phyloP scores from a whole-genome alignment of 2,329 filamentous ascomycete genomes.

The Phyllosticta citribraziliensis region DNA sequence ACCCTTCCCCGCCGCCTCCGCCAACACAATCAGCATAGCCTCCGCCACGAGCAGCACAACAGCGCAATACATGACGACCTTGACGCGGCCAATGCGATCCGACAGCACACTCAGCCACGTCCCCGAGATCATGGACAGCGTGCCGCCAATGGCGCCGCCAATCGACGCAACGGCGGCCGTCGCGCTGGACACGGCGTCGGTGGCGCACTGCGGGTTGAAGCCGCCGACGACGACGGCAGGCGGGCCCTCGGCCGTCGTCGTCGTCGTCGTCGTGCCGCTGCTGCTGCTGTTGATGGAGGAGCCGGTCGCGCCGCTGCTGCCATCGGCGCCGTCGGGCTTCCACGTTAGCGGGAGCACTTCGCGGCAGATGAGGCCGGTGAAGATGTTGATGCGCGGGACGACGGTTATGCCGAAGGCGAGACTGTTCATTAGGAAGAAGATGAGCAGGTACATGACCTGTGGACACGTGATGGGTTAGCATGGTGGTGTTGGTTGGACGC shows the following conservation, averaged over 20 bases:
- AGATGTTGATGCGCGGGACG: constrained; percentile 13
- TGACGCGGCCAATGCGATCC: constrained; percentile 12
- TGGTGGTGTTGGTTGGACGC: neutral
- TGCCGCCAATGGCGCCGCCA: constrained; percentile 11
- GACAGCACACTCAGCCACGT: constrained; percentile 10
- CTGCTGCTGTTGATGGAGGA: neutral
- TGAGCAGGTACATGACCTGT: constrained; percentile 11
- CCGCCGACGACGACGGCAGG: constrained; percentile 10
- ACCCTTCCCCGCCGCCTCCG: neutral
- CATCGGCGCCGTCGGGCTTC: neutral
- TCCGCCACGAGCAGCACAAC: constrained; percentile 8
- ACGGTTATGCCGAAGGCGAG: constrained; percentile 12
- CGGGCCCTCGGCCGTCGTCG: neutral
- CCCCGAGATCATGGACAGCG: constrained; percentile 8
- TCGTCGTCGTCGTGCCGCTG: neutral
- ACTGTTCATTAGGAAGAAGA: constrained; percentile 14
- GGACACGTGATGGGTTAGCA: neutral
- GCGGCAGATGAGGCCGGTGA: constrained; percentile 7
- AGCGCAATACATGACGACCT: constrained; percentile 6
- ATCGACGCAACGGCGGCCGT: constrained; percentile 7
- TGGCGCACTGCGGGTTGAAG: constrained; percentile 13
- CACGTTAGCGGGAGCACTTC: neutral
- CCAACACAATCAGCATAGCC: constrained; percentile 7
- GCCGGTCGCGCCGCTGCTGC: neutral
- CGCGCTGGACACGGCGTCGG: constrained; percentile 3